phyloP scores from a whole-genome alignment of 163 green algal genomes.

The Prototheca wickerhamii region DNA sequence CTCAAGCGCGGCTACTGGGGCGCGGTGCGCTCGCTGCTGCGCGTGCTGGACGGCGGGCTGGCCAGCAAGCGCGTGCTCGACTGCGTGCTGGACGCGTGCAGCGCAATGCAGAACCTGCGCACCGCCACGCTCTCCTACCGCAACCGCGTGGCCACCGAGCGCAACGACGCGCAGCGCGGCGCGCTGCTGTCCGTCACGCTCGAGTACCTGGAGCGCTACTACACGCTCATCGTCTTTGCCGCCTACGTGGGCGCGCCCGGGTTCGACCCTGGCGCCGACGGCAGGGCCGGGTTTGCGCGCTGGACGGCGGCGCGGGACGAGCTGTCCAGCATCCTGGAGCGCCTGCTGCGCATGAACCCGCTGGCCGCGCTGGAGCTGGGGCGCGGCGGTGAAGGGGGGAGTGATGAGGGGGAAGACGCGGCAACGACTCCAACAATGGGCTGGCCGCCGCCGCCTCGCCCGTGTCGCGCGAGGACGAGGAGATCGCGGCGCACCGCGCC shows the following conservation, averaged over 20 bases:
- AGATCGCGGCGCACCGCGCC: constrained; percentile 39
- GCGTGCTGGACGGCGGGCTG: constrained; percentile 57
- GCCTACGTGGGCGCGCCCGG: constrained; percentile 62
- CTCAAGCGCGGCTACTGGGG: constrained; percentile 64
- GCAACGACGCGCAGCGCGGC: constrained; percentile 70
- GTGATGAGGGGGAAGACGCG: neutral
- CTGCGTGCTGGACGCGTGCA: constrained; percentile 61
- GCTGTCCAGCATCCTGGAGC: constrained; percentile 62
- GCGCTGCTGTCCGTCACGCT: constrained; percentile 57
- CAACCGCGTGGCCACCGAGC: constrained; percentile 64
- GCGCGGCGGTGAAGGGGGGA: constrained; percentile 7
- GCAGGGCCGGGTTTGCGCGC: constrained; percentile 51
- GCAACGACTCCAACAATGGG: neutral
- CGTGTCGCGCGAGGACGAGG: constrained; percentile 15
- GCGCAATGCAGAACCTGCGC: constrained; percentile 75
- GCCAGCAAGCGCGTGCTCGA: constrained; percentile 54
- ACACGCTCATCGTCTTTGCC: constrained; percentile 81
- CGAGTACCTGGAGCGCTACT: constrained; percentile 96
- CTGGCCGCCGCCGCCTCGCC: constrained; percentile 11
- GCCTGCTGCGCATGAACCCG: constrained; percentile 77
- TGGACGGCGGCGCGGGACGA: constrained; percentile 65
- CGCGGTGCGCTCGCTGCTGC: constrained; percentile 66
- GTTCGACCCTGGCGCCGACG: constrained; percentile 43
- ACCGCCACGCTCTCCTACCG: constrained; percentile 84
- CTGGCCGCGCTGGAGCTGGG: constrained; percentile 71